These are phyloP conservation scores for Coccomyxa subellipsoidea DNA, from an alignment of 163 green algal species.

Conservation along the genomic window DNA sequence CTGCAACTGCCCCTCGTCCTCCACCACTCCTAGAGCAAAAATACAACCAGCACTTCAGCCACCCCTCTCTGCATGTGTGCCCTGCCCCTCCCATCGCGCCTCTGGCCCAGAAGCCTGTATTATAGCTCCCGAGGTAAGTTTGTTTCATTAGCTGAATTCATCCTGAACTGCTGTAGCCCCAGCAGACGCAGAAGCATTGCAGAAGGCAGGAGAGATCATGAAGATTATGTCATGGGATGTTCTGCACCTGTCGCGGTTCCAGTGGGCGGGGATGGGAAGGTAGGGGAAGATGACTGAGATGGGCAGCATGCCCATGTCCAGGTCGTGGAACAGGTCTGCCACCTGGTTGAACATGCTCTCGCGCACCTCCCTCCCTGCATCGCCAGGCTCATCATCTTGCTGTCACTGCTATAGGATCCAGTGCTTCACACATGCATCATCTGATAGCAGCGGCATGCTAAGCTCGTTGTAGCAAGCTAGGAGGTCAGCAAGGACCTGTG, in stretches of 20 bases:
- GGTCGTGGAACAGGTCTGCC: slow-evolving; percentile 84
- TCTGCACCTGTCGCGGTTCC: slow-evolving; percentile 69
- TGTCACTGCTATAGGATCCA: not conserved
- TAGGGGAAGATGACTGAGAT: slow-evolving; percentile 95
- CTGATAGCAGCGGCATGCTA: too few relatives aligned
- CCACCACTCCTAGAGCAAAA: too few relatives aligned
- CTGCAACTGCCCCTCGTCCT: too few relatives aligned
- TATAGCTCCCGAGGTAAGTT: too few relatives aligned
- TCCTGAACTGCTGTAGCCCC: too few relatives aligned
- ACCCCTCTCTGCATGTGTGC: too few relatives aligned
- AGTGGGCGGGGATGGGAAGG: slow-evolving; percentile 89
- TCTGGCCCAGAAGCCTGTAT: too few relatives aligned
- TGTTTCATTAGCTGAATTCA: too few relatives aligned
- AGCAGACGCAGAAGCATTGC: not conserved
- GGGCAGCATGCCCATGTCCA: slow-evolving; percentile 92
- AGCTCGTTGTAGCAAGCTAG: too few relatives aligned
- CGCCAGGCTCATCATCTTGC: not conserved
- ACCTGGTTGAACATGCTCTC: slow-evolving; percentile 93
- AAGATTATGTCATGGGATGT: not conserved
- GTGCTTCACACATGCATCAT: too few relatives aligned
- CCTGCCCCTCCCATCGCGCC: too few relatives aligned
- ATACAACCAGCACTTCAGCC: too few relatives aligned
- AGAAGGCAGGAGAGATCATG: not conserved
- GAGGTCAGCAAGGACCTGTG: not conserved
- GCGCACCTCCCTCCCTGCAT: slow-evolving; percentile 84